Percentiles rank a stretch among this genome's conserved stretches.
These are phyloP conservation scores for Sordariomycetes sp. DNA, from an alignment of 2,329 filamentous ascomycete genomes.

Conservation along the genomic window DNA sequence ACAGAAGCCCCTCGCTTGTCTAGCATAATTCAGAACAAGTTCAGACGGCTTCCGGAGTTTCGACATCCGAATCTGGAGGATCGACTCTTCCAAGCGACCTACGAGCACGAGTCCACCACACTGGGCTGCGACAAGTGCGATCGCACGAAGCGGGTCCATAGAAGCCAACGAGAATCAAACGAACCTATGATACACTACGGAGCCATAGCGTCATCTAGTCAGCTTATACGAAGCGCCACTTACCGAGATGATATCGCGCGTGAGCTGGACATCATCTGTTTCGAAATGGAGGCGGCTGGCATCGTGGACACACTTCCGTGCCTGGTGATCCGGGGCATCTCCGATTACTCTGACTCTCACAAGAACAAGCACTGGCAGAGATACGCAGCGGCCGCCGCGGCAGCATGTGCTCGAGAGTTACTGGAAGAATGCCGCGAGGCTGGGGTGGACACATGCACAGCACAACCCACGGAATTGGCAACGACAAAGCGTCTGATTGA, in stretches of 20 bases:
- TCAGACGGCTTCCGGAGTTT: not conserved
- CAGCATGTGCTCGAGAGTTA: conserved; percentile 9
- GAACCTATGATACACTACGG: conserved; percentile 10
- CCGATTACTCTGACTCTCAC: conserved; percentile 2
- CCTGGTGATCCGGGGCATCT: conserved; percentile 16
- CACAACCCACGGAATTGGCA: too few relatives aligned
- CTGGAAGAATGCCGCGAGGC: conserved; percentile 1
- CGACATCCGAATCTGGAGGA: not conserved
- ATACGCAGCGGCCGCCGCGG: conserved; percentile 6
- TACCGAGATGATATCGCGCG: conserved; percentile 16
- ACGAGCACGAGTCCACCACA: not conserved
- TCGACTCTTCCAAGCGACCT: not conserved
- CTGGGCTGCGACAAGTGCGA: not conserved
- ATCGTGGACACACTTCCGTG: conserved; percentile 15
- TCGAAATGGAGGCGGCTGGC: conserved; percentile 20
- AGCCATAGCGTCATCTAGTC: conserved; percentile 16
- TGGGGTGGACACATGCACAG: too few relatives aligned
- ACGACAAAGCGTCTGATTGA: conserved; percentile 2
- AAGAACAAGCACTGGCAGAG: conserved; percentile 1
- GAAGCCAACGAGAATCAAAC: not conserved
- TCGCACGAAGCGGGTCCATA: not conserved
- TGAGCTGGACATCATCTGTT: conserved; percentile 2
- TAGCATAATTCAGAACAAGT: not conserved
- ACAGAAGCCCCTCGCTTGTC: not conserved
- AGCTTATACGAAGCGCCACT: conserved; percentile 19